Conservation (phyloP, 1,139 yeast species). For the Pichia sp. region DNA sequence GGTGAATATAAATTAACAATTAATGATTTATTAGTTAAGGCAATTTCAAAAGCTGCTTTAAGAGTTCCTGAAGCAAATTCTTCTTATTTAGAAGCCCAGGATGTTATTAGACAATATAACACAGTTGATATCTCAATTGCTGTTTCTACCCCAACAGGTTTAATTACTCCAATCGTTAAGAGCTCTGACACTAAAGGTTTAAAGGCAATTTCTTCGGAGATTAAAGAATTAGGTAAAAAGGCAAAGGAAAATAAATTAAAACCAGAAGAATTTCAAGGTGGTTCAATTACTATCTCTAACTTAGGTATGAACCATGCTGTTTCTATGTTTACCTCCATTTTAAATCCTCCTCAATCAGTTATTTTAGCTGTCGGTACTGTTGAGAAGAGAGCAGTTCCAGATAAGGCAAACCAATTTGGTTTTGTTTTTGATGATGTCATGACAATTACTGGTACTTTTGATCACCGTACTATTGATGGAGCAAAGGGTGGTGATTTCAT, state of each 20-base stretch:
- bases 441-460: constrained; percentile 92
- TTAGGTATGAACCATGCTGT: constrained; percentile 98
- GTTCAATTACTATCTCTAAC: constrained; percentile 96
- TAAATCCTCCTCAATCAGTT: constrained; percentile 96
- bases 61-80: constrained; percentile 94
- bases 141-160: constrained; percentile 96
- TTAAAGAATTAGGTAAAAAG: constrained; percentile 91
- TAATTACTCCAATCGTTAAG: constrained; percentile 91
- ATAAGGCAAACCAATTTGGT: constrained; percentile 84
- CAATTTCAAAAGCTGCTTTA: constrained; percentile 81
- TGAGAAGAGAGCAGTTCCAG: constrained; percentile 90
- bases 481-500: constrained; percentile 97
- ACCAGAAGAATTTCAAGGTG: constrained; percentile 99
- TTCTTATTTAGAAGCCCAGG: constrained; percentile 85
- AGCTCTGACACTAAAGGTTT: constrained; percentile 86
- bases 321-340: constrained; percentile 84
- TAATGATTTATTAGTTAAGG: constrained; percentile 91
- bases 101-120: constrained; percentile 85
- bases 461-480: constrained; percentile 96
- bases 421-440: constrained; percentile 88
- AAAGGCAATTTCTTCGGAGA: constrained; percentile 68
- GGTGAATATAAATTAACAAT: constrained; percentile 89
- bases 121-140: constrained; percentile 97
- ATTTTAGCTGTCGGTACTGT: constrained; percentile 92
- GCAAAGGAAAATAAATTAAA: constrained; percentile 88